Conservation (phyloP, 176 grass and related monocot genomes). For the Microstegium vimineum region DNA sequence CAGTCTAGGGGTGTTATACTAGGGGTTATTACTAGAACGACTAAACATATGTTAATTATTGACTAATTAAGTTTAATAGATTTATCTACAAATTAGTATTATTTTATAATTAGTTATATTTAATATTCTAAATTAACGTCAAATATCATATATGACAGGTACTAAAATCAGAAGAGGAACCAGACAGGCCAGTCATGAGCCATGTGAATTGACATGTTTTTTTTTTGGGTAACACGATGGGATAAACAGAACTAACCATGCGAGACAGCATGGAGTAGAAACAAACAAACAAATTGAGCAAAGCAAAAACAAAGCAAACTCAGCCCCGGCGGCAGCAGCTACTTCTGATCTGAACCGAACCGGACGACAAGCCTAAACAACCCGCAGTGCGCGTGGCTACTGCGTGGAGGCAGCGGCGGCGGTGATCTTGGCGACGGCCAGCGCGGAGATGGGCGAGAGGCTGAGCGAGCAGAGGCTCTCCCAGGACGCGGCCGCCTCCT, state of each 20-base stretch:
- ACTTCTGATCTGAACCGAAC: background rate
- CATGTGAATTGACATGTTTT: background rate
- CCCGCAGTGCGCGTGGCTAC: background rate
- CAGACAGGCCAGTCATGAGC: too few relatives aligned
- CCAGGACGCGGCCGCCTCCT: slow-evolving; percentile 44
- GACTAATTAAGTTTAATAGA: too few relatives aligned
- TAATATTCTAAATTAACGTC: too few relatives aligned
- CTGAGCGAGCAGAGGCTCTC: slow-evolving; percentile 74
- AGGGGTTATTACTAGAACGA: too few relatives aligned
- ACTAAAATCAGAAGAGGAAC: too few relatives aligned
- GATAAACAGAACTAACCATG: slow-evolving; percentile 21
- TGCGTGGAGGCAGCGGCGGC: slow-evolving; percentile 12
- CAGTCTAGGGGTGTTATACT: too few relatives aligned
- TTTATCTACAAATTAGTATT: too few relatives aligned
- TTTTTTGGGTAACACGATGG: background rate
- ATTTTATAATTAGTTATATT: too few relatives aligned
- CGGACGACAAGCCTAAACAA: background rate
- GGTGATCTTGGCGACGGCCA: slow-evolving; percentile 68
- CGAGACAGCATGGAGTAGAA: slow-evolving; percentile 40
- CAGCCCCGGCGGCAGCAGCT: background rate
- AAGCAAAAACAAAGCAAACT: background rate
- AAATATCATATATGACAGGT: too few relatives aligned
- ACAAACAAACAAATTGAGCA: background rate
- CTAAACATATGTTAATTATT: too few relatives aligned
- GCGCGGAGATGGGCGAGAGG: slow-evolving; percentile 72